Evolutionary conservation across 2,329 filamentous ascomycete species (phyloP), one percentile per base, ranked within the genome.

Genomic region (Pseudocercospora pini-densiflorae): DNA sequence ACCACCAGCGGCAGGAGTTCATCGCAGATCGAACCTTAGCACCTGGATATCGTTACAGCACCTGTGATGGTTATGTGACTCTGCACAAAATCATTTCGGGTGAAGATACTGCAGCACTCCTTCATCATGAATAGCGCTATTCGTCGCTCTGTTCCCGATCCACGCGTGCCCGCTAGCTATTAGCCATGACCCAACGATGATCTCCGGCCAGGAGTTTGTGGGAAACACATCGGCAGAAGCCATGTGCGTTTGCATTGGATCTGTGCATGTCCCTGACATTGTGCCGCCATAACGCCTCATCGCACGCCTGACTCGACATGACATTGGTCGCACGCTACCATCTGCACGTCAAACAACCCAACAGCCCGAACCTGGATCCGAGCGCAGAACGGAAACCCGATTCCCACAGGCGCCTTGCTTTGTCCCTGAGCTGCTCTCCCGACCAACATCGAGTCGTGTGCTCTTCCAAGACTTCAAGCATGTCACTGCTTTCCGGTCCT

Each of bases 331-430:
- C 12, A 53, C 49, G 49, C 49, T 53, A 53, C 49, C 49, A 29
- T 23, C 49, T 29, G 49, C 49, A 53, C 49, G 49, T 53, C 49
- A 53, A 53, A 53, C 49, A 53, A 53, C 49, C 49, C 43, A 47
- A 47, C 43, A 31, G 29, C 6, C 29, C 40, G n/a, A 51, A 51
- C 10, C n/a, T 51, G 47, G 23, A 24, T 10, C 47, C n/a, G 23
- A 23, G 10, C n/a, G n/a, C 10, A n/a, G n/a, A 21, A n/a, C 47
- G n/a, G n/a, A 12, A 51, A 3, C 29, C 29, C 29, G 8, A 31
- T 9, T 31, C 29, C 29, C 29, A 31, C 29, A 6, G 29, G 8
- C 6, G 29, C 5, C 29, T 31, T 31, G 29, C 29, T 31, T 9
- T 31, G 29, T 31, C 29, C 29, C 29, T 31, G 29, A 31, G 29